Conservation (phyloP, 2,329 filamentous ascomycete genomes). For the Xylariomycetidae sp. region DNA sequence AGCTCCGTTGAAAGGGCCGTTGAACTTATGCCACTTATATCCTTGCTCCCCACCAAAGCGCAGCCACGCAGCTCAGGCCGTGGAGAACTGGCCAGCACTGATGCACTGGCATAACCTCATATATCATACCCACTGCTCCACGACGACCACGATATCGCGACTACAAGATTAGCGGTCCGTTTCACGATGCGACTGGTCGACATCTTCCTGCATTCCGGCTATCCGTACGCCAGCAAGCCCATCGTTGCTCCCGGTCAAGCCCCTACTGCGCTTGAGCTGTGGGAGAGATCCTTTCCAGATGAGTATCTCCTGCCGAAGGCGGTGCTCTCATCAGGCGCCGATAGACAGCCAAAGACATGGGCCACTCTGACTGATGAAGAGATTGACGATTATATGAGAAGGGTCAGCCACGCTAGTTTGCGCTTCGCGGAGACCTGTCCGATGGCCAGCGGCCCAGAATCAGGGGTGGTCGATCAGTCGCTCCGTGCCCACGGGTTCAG, state of each 20-base stretch:
- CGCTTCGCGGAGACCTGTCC: too few relatives aligned
- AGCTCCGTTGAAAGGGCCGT: slow-evolving; percentile 5
- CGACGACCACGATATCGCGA: slow-evolving; percentile 2
- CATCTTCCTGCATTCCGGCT: slow-evolving; percentile 6
- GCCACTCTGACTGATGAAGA: slow-evolving; percentile 2
- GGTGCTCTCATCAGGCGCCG: not conserved
- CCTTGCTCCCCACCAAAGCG: slow-evolving; percentile 6
- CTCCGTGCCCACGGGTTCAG: too few relatives aligned
- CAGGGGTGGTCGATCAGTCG: too few relatives aligned
- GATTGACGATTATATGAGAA: slow-evolving; percentile 4
- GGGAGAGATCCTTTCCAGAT: slow-evolving; percentile 3
- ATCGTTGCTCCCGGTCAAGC: slow-evolving; percentile 6
- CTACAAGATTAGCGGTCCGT: slow-evolving; percentile 2
- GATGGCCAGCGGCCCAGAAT: too few relatives aligned
- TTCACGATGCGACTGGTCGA: slow-evolving; percentile 8
- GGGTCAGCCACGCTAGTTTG: not conserved
- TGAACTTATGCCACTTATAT: slow-evolving; percentile 3
- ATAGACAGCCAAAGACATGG: slow-evolving; percentile 1
- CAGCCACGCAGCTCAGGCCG: slow-evolving; percentile 6
- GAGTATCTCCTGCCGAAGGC: slow-evolving; percentile 3
- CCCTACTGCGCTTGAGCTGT: slow-evolving; percentile 4
- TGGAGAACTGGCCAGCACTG: slow-evolving; percentile 7
- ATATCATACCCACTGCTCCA: slow-evolving; percentile 4
- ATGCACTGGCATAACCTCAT: slow-evolving; percentile 4
- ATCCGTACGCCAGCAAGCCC: slow-evolving; percentile 5